Evolutionary conservation across 2,329 filamentous ascomycete species (phyloP).

Genomic region (Penicillium nordicum): DNA sequence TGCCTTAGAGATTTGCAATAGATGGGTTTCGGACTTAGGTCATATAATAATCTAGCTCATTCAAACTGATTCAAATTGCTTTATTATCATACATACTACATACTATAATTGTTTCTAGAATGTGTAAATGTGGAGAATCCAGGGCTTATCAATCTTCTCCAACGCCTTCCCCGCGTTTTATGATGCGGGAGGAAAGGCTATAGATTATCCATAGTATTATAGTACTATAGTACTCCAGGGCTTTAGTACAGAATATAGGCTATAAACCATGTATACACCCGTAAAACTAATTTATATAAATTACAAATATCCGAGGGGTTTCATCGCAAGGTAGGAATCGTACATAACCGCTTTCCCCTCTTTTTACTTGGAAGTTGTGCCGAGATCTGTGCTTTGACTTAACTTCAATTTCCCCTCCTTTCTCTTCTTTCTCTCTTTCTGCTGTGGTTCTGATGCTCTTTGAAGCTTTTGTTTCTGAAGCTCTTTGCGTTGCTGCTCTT

Average conservation of each 20-base stretch:
- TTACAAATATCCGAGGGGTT: neutral
- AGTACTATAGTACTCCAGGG: no score
- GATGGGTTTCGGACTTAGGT: neutral
- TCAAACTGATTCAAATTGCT: neutral
- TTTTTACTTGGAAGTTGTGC: constrained; percentile 1
- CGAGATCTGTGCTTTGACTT: constrained; percentile 5
- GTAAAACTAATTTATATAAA: neutral
- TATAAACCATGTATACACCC: no score
- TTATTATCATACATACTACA: neutral
- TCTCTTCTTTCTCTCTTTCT: neutral
- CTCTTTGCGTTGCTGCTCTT: neutral
- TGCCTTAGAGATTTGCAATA: neutral
- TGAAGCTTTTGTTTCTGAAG: neutral
- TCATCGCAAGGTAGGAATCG: neutral
- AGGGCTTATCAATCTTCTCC: neutral
- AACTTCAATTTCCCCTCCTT: neutral
- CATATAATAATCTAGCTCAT: neutral
- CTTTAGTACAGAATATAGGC: no score
- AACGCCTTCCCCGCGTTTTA: neutral
- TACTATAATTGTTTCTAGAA: neutral
- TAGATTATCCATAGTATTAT: no score
- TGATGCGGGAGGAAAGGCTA: neutral
- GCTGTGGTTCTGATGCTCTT: neutral
- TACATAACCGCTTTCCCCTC: constrained; percentile 1
- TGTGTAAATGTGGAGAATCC: neutral